phyloP scores from a whole-genome alignment of 441 rosid genomes.

The Arabidopsis lyrata region DNA sequence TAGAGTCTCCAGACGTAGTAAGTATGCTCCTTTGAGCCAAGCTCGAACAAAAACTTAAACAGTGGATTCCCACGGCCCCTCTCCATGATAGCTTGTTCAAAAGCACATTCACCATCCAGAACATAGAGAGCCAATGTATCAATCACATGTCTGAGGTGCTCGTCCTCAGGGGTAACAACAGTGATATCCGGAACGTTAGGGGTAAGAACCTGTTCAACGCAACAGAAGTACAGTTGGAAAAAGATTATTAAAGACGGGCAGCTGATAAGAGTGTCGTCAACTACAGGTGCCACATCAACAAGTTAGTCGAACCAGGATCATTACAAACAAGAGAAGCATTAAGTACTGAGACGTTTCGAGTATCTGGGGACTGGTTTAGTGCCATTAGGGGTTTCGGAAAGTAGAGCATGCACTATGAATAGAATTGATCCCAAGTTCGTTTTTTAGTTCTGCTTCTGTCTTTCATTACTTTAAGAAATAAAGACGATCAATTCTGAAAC shows the following conservation, averaged over 20 bases:
- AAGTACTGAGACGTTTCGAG: neutral
- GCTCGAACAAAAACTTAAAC: constrained; percentile 91
- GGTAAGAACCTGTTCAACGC: constrained; percentile 79
- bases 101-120: constrained; percentile 97
- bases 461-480: neutral
- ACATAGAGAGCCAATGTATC: constrained; percentile 98
- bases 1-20: constrained; percentile 99
- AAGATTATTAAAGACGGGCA: neutral
- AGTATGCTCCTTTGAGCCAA: constrained; percentile 96
- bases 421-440: constrained; percentile 9
- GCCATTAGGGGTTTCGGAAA: neutral
- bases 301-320: constrained; percentile 24
- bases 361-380: neutral
- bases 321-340: constrained; percentile 22
- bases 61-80: constrained; percentile 98
- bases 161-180: constrained; percentile 89
- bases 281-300: constrained; percentile 17
- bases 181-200: constrained; percentile 99
- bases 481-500: constrained; percentile 13
- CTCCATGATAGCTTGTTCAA: constrained; percentile 99
- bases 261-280: constrained; percentile 3
- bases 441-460: constrained; percentile 25
- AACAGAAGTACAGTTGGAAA: constrained; percentile 24
- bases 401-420: constrained; percentile 6
- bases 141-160: constrained; percentile 88